Base-by-base conservation (phyloP, 176 grass and related monocot genomes). In the Saccharum officinarum region DNA sequence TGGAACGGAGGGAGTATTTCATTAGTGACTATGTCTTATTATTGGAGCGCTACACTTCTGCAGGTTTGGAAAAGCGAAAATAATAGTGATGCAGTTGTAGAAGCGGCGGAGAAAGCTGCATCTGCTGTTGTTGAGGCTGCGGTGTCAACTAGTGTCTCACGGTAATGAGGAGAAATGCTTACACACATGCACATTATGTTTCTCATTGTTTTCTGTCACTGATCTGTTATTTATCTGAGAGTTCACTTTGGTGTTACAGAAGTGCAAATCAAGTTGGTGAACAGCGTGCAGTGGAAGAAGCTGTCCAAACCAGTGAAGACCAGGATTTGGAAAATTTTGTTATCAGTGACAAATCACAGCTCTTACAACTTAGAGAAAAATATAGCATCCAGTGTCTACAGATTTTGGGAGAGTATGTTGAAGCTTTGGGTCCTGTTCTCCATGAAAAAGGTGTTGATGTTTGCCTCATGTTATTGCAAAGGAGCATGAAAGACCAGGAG, bases 391-490 rank as follows among this genome's bases (percentile, higher is more conserved):
- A 94, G 80, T 99, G 93, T 71, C 85, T 99, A 54, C 85, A 91
- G 75, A 82, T 82, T 94, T 86, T 99, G 75, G 97, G 97, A 59
- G 97, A 99, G 79, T 99, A 99, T 47, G 86, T 99, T 84, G 97
- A 99, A 87, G 97, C 97, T 57, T 86, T 99, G 73, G 97, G 97
- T 73, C 97, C 97, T 75, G 94, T 99, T 83, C 86, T 99, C 49
- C 92, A 96, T 72, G 97, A 99, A 89, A 99, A 96, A 49, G 97
- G 97, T 83, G 97, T 99, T 63, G 97, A 99, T 84, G 97, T 99
- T 59, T 96, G 93, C 87, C 89, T 96, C 4, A 45, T 93, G 30
- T 84, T 99, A 60, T 89, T 96, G 67, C 97, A 99, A 86, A 79
- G 90, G 23, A 92, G 85, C 70, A 85, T 94, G 36, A 99, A 94